Percentiles rank a stretch among this genome's conserved stretches.
These are phyloP conservation scores for Cocos nucifera DNA, from an alignment of 176 grass and related monocot species.

Conservation along the genomic window DNA sequence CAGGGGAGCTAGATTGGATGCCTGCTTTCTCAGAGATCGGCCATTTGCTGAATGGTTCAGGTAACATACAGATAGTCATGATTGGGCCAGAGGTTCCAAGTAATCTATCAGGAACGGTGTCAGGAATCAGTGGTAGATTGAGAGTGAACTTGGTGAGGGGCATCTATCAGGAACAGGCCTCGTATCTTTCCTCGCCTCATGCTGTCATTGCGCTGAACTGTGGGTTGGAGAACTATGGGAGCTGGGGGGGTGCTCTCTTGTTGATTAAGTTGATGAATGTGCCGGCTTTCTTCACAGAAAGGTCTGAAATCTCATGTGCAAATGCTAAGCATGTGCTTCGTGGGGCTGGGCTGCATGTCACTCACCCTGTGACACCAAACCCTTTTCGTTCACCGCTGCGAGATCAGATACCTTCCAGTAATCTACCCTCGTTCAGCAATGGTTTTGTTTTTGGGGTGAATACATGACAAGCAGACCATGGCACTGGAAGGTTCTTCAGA, in stretches of 20 bases:
- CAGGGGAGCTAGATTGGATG: constrained; percentile 42
- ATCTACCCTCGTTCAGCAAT: constrained; percentile 40
- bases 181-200: constrained; percentile 29
- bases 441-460: constrained; percentile 35
- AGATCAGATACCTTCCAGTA: constrained; percentile 28
- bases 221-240: constrained; percentile 23
- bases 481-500: too few species aligned
- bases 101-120: constrained; percentile 21
- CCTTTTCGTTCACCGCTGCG: constrained; percentile 32
- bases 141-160: constrained; percentile 32
- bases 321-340: constrained; percentile 32
- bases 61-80: constrained; percentile 31
- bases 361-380: constrained; percentile 26
- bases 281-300: constrained; percentile 38
- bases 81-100: constrained; percentile 34
- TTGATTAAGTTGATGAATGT: constrained; percentile 31
- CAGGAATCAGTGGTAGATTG: constrained; percentile 14
- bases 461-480: constrained; percentile 1
- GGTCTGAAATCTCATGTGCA: constrained; percentile 27
- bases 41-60: constrained; percentile 37
- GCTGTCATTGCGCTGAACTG: constrained; percentile 32
- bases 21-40: constrained; percentile 27
- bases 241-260: constrained; percentile 24
- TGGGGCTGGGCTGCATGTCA: constrained; percentile 20
- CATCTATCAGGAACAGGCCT: constrained; percentile 34